Evolutionary conservation across 805 yeast species (phyloP).

Genomic region (Babjeviella inositovora): DNA sequence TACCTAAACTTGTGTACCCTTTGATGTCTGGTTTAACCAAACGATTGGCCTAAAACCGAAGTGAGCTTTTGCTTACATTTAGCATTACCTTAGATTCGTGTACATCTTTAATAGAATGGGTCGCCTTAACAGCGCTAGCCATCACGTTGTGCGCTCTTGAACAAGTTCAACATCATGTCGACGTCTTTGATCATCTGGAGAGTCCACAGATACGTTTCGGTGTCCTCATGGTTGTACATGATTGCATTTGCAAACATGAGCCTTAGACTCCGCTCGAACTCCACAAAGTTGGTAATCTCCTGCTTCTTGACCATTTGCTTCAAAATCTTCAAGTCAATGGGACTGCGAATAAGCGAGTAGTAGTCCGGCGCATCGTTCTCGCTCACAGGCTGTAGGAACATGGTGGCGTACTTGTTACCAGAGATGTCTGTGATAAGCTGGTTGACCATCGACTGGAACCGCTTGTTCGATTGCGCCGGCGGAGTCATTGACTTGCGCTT

Average conservation of each 20-base stretch:
- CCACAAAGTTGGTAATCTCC: conserved; percentile 25
- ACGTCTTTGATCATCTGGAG: conserved; percentile 59
- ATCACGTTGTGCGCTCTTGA: conserved; percentile 32
- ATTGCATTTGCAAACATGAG: conserved; percentile 75
- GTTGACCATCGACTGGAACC: conserved; percentile 44
- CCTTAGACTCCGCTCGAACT: conserved; percentile 52
- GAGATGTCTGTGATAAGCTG: conserved; percentile 50
- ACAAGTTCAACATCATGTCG: conserved; percentile 34
- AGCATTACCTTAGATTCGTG: too few relatives aligned
- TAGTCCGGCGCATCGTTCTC: conserved; percentile 57
- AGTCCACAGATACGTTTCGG: conserved; percentile 46
- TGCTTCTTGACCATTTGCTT: conserved; percentile 41
- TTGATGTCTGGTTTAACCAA: too few relatives aligned
- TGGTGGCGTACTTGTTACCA: conserved; percentile 58
- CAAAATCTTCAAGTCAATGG: conserved; percentile 55
- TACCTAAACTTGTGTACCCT: too few relatives aligned
- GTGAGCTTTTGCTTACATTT: too few relatives aligned
- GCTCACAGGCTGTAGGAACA: conserved; percentile 57
- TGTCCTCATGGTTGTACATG: conserved; percentile 59
- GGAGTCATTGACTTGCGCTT: too few relatives aligned
- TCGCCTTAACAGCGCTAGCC: conserved; percentile 2
- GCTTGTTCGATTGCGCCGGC: conserved; percentile 19
- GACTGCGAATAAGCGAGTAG: conserved; percentile 39
- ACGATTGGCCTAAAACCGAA: too few relatives aligned
- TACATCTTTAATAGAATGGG: too few relatives aligned